Conservation (phyloP, 805 yeast species). For the Debaryomyces hansenii region DNA sequence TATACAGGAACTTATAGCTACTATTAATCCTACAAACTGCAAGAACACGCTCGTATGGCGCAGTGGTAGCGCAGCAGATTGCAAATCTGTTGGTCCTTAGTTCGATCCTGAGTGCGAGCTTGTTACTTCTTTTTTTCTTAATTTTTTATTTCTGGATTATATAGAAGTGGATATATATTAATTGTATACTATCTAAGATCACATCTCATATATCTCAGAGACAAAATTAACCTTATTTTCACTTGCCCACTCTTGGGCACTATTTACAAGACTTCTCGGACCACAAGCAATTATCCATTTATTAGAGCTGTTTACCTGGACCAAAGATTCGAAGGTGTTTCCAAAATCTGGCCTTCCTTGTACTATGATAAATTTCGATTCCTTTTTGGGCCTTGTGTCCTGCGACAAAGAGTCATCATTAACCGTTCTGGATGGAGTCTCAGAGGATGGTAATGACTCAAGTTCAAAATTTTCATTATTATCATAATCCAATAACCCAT, state of each 20-base stretch:
- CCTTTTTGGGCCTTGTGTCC: background rate
- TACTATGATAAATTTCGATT: conserved; percentile 18
- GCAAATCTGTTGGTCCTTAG: conserved; percentile 99
- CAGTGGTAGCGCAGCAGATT: conserved; percentile 99
- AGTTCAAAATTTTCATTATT: conserved; percentile 20
- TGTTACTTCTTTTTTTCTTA: conserved; percentile 28
- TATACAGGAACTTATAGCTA: too few relatives aligned
- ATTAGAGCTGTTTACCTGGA: conserved; percentile 33
- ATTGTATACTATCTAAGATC: background rate
- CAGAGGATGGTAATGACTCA: conserved; percentile 20
- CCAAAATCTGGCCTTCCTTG: conserved; percentile 46
- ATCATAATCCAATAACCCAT: conserved; percentile 18
- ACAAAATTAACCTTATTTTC: conserved; percentile 35
- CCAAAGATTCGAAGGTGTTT: conserved; percentile 24
- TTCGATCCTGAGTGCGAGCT: conserved; percentile 94
- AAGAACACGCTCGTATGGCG: conserved; percentile 62
- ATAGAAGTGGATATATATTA: too few relatives aligned
- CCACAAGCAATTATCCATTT: conserved; percentile 64
- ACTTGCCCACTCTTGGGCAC: conserved; percentile 39
- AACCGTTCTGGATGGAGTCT: background rate
- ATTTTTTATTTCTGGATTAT: too few relatives aligned
- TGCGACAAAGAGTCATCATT: background rate
- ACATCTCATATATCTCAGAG: conserved; percentile 45
- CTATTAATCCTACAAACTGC: background rate
- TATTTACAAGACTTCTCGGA: conserved; percentile 44